Percentiles rank a stretch among this genome's conserved stretches.
These are phyloP conservation scores for Podospora comata DNA, from an alignment of 495 filamentous ascomycete species.

Conservation along the genomic window DNA sequence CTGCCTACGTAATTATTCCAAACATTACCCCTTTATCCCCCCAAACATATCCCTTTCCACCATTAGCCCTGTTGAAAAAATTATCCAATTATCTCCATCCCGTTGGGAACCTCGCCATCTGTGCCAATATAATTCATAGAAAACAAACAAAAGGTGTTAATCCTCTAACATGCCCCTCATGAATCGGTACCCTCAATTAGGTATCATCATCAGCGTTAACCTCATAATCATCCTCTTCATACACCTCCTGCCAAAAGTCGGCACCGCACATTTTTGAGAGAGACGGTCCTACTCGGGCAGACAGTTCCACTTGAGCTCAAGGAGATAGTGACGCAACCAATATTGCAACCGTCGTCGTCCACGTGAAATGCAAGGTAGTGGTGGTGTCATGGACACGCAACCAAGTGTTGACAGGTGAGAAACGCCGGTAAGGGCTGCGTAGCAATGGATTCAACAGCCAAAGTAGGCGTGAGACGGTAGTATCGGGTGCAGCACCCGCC, in stretches of 20 bases:
- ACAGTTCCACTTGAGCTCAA: too few relatives aligned
- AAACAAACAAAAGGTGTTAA: too few relatives aligned
- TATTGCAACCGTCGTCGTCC: background rate
- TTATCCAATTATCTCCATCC: too few relatives aligned
- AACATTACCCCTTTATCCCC: too few relatives aligned
- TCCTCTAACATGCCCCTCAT: background rate
- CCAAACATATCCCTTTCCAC: too few relatives aligned
- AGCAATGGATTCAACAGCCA: background rate
- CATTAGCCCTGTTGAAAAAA: too few relatives aligned
- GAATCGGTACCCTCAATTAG: background rate
- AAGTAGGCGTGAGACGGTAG: background rate
- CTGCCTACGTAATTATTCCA: background rate
- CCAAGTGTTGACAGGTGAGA: background rate
- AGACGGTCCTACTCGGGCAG: too few relatives aligned
- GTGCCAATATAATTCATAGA: too few relatives aligned
- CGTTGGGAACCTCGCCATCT: too few relatives aligned
- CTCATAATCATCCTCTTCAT: background rate
- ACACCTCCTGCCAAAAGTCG: background rate
- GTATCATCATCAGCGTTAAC: background rate
- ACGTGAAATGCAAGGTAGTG: background rate
- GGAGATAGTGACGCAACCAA: background rate
- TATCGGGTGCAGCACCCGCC: background rate
- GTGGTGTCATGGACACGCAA: background rate
- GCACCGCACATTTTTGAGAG: background rate
- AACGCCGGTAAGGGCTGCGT: background rate